phyloP scores from a whole-genome alignment of 2,329 filamentous ascomycete genomes.

The Ascochyta lentis region DNA sequence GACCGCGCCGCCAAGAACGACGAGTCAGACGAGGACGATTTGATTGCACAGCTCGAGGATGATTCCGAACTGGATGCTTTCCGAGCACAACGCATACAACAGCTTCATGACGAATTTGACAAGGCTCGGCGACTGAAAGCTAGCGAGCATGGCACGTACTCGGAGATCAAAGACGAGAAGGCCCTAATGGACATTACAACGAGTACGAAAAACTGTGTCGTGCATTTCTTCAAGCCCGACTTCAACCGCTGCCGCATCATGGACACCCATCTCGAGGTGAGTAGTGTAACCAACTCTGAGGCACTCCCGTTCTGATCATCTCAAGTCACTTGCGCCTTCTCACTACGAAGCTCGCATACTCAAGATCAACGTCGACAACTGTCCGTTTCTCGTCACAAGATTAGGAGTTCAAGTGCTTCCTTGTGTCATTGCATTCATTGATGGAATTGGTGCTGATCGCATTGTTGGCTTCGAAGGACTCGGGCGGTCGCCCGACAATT shows the following conservation, averaged over 20 bases:
- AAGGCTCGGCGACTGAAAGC: constrained; percentile 60
- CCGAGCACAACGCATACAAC: constrained; percentile 63
- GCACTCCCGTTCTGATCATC: constrained; percentile 3
- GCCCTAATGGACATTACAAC: constrained; percentile 67
- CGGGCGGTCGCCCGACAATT: constrained; percentile 59
- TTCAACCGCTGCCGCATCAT: constrained; percentile 68
- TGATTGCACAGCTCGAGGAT: constrained; percentile 66
- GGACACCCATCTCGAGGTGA: constrained; percentile 63
- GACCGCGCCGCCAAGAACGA: constrained; percentile 51
- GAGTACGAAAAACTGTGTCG: constrained; percentile 61
- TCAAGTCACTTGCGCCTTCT: constrained; percentile 58
- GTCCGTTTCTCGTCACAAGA: constrained; percentile 65
- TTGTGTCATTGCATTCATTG: constrained; percentile 64
- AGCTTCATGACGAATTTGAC: constrained; percentile 63
- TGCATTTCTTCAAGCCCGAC: constrained; percentile 70
- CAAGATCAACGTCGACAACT: constrained; percentile 66
- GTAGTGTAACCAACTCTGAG: constrained; percentile 10
- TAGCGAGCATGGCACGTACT: constrained; percentile 60
- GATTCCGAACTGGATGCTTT: constrained; percentile 61
- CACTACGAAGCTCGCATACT: constrained; percentile 66
- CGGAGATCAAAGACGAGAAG: constrained; percentile 65
- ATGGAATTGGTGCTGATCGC: constrained; percentile 62
- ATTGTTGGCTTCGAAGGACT: constrained; percentile 67
- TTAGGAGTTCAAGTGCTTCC: constrained; percentile 65
- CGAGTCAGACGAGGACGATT: constrained; percentile 64